Percentiles rank a stretch among this genome's conserved stretches.
These are phyloP conservation scores for Rhododendron williamsianum DNA, from an alignment of 148 eudicot genomes.

Conservation along the genomic window DNA sequence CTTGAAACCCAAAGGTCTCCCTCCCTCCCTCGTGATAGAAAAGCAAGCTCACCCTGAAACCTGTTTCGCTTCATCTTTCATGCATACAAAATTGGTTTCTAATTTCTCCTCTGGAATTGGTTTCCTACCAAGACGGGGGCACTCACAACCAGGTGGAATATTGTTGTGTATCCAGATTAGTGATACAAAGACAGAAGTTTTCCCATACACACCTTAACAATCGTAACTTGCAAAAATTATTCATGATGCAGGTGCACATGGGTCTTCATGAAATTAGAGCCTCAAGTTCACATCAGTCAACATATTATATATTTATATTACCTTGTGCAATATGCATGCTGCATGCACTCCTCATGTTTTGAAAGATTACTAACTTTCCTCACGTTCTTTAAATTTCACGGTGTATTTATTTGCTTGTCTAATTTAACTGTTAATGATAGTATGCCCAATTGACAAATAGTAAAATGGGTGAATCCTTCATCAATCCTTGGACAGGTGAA, in stretches of 20 bases:
- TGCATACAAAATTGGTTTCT: neutral
- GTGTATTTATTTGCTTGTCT: neutral
- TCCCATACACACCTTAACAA: neutral
- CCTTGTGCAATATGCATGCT: neutral
- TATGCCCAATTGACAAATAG: neutral
- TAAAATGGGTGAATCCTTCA: neutral
- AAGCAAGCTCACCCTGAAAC: conserved; percentile 8
- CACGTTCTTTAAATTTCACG: neutral
- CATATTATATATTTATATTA: neutral
- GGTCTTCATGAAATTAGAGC: neutral
- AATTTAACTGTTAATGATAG: neutral
- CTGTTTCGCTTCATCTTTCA: neutral
- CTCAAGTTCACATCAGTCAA: neutral
- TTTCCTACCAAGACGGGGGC: neutral
- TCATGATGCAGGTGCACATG: neutral
- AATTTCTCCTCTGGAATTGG: neutral
- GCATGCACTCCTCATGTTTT: neutral
- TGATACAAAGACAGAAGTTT: neutral
- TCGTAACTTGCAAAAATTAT: neutral
- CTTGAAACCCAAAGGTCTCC: neutral
- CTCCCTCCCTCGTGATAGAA: neutral
- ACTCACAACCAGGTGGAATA: neutral
- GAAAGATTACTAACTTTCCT: neutral
- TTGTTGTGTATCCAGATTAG: neutral
- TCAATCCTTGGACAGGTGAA: neutral